phyloP scores from a whole-genome alignment of 139 green algal species.

The Closterium sp. region DNA sequence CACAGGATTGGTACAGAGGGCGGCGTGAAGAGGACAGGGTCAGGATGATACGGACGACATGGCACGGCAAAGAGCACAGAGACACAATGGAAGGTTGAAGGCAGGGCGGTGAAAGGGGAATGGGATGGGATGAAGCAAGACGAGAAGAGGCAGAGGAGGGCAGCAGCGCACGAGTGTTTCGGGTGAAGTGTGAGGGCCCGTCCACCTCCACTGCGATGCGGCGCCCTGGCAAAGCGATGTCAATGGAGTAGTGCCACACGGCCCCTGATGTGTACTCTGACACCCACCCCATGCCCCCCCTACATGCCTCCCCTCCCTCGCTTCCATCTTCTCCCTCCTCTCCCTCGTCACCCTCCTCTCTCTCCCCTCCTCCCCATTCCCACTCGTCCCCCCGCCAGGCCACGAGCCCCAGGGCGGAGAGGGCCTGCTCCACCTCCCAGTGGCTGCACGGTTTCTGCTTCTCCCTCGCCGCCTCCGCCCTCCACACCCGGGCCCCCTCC shows the following conservation, averaged over 20 bases:
- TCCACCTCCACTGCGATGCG: slow-evolving; percentile 42
- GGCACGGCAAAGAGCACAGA: neutral
- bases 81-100: no score
- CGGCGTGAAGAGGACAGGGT: neutral
- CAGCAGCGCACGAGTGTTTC: slow-evolving; percentile 17
- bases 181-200: slow-evolving; percentile 40
- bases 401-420: neutral
- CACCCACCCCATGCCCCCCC: neutral
- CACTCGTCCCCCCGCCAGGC: neutral
- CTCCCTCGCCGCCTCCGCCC: neutral
- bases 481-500: neutral
- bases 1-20: neutral
- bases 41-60: no score
- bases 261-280: neutral
- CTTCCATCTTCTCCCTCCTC: neutral
- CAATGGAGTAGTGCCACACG: neutral
- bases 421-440: neutral
- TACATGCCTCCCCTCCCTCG: neutral
- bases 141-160: neutral
- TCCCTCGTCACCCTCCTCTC: neutral
- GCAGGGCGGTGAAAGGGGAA: no score
- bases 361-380: neutral
- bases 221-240: neutral
- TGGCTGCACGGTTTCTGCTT: neutral
- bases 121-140: neutral